Base-by-base conservation (phyloP, 495 filamentous ascomycete genomes). In the Daldinia concentrica region DNA sequence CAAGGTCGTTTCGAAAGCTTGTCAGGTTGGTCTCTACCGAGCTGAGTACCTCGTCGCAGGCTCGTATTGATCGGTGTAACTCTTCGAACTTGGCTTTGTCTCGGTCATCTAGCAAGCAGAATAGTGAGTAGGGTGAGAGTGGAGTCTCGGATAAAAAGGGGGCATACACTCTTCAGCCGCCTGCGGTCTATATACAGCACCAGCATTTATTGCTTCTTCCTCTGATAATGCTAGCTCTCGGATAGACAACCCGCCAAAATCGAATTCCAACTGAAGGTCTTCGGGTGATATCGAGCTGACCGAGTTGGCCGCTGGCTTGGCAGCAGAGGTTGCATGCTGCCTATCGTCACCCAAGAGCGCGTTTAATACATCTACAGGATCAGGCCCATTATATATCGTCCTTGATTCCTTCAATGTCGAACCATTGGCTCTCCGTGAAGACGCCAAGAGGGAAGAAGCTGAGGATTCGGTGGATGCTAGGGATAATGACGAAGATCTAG, bases 1-100 rank as follows among this genome's bases (percentile, higher is more conserved):
- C 94, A 14, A 99, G 85, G 77, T 99, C 95, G 56, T 91, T 91
- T 79, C 94, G 93, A 74, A 99, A 99, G 76, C 90, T 93, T 48
- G 92, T 92, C 56, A 99, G 81, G 76, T 97, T 98, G 17, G 87
- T 86, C 80, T 99, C 95, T 52, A 99, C 94, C 1, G 96, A 97
- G 76, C 89, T 91, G 43, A 98, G 88, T 45, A 99, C 93, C 73
- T 97, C 92, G 79, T 99, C 94, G 77, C 95, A 98, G 30, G 92
- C 92, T 78, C 86, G 78, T 69, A 99, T 98, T 7, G 94, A 94
- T 59, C 87, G 88, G 77, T 98, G 95, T 34, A 99, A 84, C 52
- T 97, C 94, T 78, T 97, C 90, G 72, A 97, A 97, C 71, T 92
- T 96, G 69, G 91, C 86, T 74, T 92, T 92, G 58, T 98, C 93